Percentiles rank a stretch among this genome's conserved stretches.
Conservation (phyloP, 306 rosid species). For the Mimosa bimucronata region DNA sequence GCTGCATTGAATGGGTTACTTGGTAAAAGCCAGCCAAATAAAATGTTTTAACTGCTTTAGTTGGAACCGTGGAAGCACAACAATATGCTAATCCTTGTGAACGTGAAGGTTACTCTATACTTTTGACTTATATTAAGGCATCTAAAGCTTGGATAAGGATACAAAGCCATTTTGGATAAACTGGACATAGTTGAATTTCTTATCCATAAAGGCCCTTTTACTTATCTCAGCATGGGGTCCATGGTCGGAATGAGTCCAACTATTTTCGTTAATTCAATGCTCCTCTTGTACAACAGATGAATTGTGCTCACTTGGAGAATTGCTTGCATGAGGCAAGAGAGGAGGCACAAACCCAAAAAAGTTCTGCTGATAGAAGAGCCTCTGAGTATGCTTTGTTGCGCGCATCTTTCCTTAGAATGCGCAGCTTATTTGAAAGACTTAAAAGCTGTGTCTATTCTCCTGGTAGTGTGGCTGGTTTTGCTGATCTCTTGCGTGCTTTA, state of each 20-base stretch:
- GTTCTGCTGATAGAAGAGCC: conserved; percentile 95
- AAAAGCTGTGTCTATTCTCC: conserved; percentile 70
- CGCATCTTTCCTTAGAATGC: conserved; percentile 80
- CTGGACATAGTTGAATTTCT: conserved; percentile 11
- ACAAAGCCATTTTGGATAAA: conserved; percentile 29
- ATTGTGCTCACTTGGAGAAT: conserved; percentile 96
- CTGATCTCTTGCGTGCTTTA: conserved; percentile 67
- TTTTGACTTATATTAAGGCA: conserved; percentile 3
- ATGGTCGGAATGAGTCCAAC: background rate
- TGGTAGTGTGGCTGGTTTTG: conserved; percentile 72
- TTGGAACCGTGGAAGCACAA: background rate
- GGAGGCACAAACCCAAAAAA: conserved; percentile 98
- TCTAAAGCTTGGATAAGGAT: background rate
- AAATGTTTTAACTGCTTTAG: background rate
- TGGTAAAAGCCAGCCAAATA: background rate
- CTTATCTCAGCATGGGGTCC: background rate
- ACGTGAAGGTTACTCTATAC: background rate
- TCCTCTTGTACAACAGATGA: conserved; percentile 65
- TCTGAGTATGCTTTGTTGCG: conserved; percentile 83
- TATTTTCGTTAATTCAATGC: conserved; percentile 21
- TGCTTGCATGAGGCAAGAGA: conserved; percentile 98
- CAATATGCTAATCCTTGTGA: background rate
- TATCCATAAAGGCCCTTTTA: background rate
- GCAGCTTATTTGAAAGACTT: conserved; percentile 85
- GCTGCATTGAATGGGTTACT: background rate